Evolutionary conservation across 768 basidiomycete species (phyloP).

Genomic region (Guyanaporus albipodus): DNA sequence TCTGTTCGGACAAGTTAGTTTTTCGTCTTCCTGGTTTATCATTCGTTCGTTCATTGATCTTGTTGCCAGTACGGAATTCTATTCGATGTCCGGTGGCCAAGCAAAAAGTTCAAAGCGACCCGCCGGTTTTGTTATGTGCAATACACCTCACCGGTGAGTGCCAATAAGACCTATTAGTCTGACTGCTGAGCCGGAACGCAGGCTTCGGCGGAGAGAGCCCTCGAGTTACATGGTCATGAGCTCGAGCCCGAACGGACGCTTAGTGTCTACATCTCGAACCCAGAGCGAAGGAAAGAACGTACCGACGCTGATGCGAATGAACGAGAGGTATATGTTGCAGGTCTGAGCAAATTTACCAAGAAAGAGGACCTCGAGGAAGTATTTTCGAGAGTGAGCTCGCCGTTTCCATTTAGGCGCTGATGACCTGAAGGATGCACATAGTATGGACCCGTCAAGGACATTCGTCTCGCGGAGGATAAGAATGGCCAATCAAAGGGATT

Average conservation of each 20-base stretch:
- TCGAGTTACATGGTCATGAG: constrained; percentile 77
- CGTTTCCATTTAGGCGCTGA: background rate
- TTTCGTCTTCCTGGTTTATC: constrained; percentile 11
- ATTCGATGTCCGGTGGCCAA: constrained; percentile 97
- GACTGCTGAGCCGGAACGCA: constrained; percentile 22
- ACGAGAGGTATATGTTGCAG: constrained; percentile 84
- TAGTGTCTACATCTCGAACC: constrained; percentile 85
- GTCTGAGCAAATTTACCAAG: constrained; percentile 72
- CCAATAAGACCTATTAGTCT: background rate
- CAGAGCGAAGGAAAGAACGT: constrained; percentile 83
- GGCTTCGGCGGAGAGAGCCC: constrained; percentile 67
- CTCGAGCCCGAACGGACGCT: constrained; percentile 64
- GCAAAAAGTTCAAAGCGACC: constrained; percentile 90
- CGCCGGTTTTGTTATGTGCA: constrained; percentile 95
- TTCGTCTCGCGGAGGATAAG: constrained; percentile 74
- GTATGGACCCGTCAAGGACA: constrained; percentile 81
- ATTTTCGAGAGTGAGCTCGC: constrained; percentile 63
- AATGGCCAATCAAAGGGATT: constrained; percentile 75
- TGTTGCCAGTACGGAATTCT: constrained; percentile 73
- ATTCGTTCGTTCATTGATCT: background rate
- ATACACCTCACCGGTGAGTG: constrained; percentile 72
- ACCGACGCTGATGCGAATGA: constrained; percentile 84
- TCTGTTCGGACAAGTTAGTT: constrained; percentile 71
- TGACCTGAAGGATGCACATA: constrained; percentile 28
- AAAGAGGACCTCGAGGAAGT: constrained; percentile 75